Base-by-base conservation (phyloP, 495 filamentous ascomycete species). In the Aspergillus leporis region DNA sequence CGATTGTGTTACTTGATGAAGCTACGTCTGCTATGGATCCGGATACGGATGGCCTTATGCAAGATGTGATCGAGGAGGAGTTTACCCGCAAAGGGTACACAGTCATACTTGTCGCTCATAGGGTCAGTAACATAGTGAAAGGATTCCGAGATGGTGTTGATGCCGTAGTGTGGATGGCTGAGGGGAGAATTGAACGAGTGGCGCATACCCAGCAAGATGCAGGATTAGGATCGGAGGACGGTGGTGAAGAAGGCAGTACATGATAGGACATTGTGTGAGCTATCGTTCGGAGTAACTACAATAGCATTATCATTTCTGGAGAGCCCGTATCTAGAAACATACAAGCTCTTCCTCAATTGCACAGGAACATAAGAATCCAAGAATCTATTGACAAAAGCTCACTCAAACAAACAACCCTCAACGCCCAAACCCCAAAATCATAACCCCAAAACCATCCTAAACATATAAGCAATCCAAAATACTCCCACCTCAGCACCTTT, bases 161-260 rank as follows among this genome's bases (percentile, higher is more conserved):
- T 21, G 18, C 30, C 8, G 50, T 52, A 13, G 31, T 52, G n/a
- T 38, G 49, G 49, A 51, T 52, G 50, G 38, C 5, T 13, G 31
- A 52, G 14, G 50, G 50, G 50, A 52, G 30, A 18, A 36, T 52
- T 45, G 41, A 45, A 9, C 16, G 41, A 21, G 18, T 45, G 41
- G 16, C 41, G 14, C 41, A 45, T n/a, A 45, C 41, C 14, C 18
- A 21, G 5, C 5, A n/a, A 8, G 18, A 7, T 18, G 16, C 16
- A 3, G 41, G 41, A 8, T 19, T 45, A 3, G 16, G 2, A 21
- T 3, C n/a, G 5, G n/a, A 19, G 18, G 9, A 45, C 41, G 10
- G 34, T 4, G 13, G 2, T 12, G 9, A 32, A 32, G 31, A 10
- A 5, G 5, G 31, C n/a, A n/a, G n/a, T n/a, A n/a, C n/a, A n/a